Evolutionary conservation across 2,329 filamentous ascomycete genomes (phyloP).

Genomic region (Madurella fahalii): DNA sequence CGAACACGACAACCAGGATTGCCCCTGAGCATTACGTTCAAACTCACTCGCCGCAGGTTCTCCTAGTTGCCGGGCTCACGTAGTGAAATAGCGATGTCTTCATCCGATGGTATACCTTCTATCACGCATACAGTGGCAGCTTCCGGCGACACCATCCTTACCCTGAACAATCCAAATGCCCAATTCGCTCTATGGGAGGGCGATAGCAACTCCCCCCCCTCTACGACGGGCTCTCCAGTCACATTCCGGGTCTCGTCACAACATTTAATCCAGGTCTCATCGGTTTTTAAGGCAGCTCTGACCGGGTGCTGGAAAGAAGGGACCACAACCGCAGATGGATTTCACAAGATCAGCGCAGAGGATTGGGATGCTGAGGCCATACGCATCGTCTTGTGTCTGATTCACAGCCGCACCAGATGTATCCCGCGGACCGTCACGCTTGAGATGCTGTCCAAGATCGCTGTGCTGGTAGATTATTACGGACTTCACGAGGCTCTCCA

Average conservation of each 20-base stretch:
- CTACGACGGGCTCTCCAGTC: background rate
- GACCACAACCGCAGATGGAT: background rate
- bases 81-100: too few relatives aligned
- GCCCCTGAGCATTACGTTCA: too few relatives aligned
- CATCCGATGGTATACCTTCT: background rate
- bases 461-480: constrained; percentile 1
- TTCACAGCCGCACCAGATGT: background rate
- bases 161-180: background rate
- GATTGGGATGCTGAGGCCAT: background rate
- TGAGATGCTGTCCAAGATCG: constrained; percentile 1
- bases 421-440: background rate
- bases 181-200: background rate
- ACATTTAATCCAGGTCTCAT: background rate
- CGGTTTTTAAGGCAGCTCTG: background rate
- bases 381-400: background rate
- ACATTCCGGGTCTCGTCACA: constrained; percentile 3
- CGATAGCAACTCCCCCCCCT: background rate
- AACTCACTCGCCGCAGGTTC: too few relatives aligned
- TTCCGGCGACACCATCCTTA: background rate
- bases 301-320: background rate
- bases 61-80: too few relatives aligned
- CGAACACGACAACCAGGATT: too few relatives aligned
- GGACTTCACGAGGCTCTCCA: background rate
- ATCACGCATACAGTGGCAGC: background rate
- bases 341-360: background rate